Conservation (phyloP, 164 flowering plant species). For the Piper betle region DNA sequence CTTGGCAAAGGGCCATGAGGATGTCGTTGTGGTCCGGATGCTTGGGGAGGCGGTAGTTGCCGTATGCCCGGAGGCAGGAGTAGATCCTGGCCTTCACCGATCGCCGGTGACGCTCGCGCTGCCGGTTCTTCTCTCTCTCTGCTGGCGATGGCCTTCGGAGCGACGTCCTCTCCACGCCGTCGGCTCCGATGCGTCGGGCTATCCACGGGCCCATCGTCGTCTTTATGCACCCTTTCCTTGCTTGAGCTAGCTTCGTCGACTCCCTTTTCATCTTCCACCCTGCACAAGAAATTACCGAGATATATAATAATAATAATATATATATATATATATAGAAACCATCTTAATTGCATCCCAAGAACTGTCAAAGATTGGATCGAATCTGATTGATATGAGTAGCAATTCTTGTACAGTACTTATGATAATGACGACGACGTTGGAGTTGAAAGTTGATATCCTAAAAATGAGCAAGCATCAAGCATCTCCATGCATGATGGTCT, state of each 20-base stretch:
- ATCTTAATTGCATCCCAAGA: too few species aligned
- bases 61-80: conserved; percentile 35
- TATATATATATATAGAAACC: too few species aligned
- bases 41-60: conserved; percentile 42
- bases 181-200: conserved; percentile 21
- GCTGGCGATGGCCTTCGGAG: conserved; percentile 29
- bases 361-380: too few species aligned
- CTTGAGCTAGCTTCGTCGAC: conserved; percentile 3
- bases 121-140: conserved; percentile 39
- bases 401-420: too few species aligned
- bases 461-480: too few species aligned
- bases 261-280: too few species aligned
- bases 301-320: too few species aligned
- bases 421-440: too few species aligned
- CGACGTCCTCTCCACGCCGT: conserved; percentile 20
- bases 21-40: conserved; percentile 42
- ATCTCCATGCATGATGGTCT: too few species aligned
- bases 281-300: too few species aligned
- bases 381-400: too few species aligned
- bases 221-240: conserved; percentile 34
- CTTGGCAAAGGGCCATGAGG: conserved; percentile 47
- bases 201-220: conserved; percentile 34
- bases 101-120: conserved; percentile 36
- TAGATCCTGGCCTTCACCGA: conserved; percentile 30
- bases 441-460: too few species aligned